Base-by-base conservation (phyloP, 495 filamentous ascomycete genomes). In the Trichocladium antarcticum region DNA sequence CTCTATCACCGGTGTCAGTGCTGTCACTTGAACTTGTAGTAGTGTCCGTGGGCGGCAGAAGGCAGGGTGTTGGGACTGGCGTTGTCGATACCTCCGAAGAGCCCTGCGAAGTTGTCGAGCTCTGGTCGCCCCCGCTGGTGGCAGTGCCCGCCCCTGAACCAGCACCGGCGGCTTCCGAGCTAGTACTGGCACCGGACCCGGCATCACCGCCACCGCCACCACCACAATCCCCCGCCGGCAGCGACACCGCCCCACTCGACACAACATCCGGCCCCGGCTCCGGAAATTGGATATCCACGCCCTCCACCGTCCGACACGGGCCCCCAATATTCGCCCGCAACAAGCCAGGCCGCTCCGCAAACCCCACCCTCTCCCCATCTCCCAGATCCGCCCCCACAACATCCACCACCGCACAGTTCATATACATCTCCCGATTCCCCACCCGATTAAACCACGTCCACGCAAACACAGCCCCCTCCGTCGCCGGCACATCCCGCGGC, bases 381-480 rank as follows among this genome's bases (percentile, higher is more conserved):
- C 47, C 39, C 1, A 53, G 47, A 32, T 24, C 15, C 6, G 59
- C 62, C n/a, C 54, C 47, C 1, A 29, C 51, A 42, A 78, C 67
- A 14, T 55, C 62, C 37, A 90, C 74, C 17, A 82, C 75, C 4
- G 80, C 84, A 49, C 88, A 95, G 71, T 89, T 85, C 86, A 89
- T 89, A 70, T 93, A 94, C 80, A 90, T 85, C 62, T 95, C 88
- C 10, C 85, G 72, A 63, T 88, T 85, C 35, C 87, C 87, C 36
- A 87, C 56, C 39, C 80, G 79, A 72, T 94, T 95, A 72, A 87
- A 88, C 89, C 89, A 94, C n/a, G 83, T 83, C 74, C 85, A 94
- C 11, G 80, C 78, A 34, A 95, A 71, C 7, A 81, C 70, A 1
- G 79, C 76, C 10, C 77, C 81, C 39, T 73, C 66, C 4, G 78